Evolutionary conservation across 2,329 filamentous ascomycete genomes (phyloP).

Genomic region (Arachnopeziza araneosa): DNA sequence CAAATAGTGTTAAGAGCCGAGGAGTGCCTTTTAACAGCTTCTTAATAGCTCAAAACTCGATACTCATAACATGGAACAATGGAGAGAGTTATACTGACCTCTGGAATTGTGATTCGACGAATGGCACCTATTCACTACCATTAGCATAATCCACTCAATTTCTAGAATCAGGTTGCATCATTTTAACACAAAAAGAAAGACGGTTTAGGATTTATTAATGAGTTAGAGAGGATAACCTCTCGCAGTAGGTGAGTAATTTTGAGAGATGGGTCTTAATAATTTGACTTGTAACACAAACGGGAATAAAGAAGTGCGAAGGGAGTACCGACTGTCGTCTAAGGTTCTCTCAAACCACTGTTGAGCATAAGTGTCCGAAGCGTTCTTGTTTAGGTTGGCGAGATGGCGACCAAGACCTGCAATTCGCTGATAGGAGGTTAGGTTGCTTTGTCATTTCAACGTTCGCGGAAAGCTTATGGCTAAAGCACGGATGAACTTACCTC

Average conservation of each 20-base stretch:
- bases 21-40: too few species aligned
- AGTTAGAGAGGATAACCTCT: background rate
- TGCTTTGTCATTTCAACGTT: background rate
- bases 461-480: background rate
- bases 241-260: background rate
- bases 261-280: background rate
- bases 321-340: slow-evolving; percentile 54
- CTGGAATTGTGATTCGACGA: slow-evolving; percentile 27
- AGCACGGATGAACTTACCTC: slow-evolving; percentile 26
- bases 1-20: background rate
- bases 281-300: background rate
- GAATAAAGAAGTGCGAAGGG: background rate
- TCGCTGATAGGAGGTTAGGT: slow-evolving; percentile 15
- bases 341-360: slow-evolving; percentile 63
- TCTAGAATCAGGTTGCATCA: background rate
- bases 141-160: background rate
- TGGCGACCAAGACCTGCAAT: slow-evolving; percentile 43
- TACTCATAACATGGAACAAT: background rate
- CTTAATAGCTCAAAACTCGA: background rate
- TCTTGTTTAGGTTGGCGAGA: slow-evolving; percentile 32
- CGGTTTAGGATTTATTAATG: background rate
- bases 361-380: slow-evolving; percentile 55
- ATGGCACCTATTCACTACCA: slow-evolving; percentile 43
- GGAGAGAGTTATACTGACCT: background rate
- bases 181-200: background rate